Conservation (phyloP, 768 basidiomycete genomes). For the Terana coerulea region DNA sequence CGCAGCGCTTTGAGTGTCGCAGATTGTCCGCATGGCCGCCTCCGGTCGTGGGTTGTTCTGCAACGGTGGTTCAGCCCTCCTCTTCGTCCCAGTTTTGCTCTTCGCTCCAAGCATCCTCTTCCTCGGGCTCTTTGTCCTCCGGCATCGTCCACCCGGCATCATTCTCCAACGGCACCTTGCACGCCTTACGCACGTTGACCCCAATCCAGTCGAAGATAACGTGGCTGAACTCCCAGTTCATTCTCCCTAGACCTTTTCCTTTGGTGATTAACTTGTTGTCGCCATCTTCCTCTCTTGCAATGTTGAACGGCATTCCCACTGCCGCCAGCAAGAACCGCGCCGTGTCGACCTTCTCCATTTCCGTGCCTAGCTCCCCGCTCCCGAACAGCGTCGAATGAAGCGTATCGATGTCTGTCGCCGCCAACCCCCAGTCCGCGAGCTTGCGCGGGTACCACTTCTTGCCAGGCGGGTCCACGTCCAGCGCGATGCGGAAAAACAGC, state of each 20-base stretch:
- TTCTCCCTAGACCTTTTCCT: too few species aligned
- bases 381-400: slow-evolving; percentile 8
- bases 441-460: neutral
- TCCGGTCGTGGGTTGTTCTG: too few species aligned
- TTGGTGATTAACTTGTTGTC: neutral
- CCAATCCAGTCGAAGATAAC: slow-evolving; percentile 9
- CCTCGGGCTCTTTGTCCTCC: neutral
- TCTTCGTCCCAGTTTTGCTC: slow-evolving; percentile 4
- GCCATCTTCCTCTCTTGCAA: slow-evolving; percentile 5
- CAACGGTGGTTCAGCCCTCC: too few species aligned
- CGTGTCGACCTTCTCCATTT: slow-evolving; percentile 9
- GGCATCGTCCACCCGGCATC: neutral
- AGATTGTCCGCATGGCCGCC: too few species aligned
- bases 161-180: neutral
- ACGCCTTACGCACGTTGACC: slow-evolving; percentile 4
- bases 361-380: neutral
- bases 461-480: neutral
- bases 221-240: too few species aligned
- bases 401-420: neutral
- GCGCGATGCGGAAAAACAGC: slow-evolving; percentile 3
- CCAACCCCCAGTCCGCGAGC: slow-evolving; percentile 3
- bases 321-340: slow-evolving; percentile 6
- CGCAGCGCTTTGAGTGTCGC: too few species aligned
- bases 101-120: slow-evolving; percentile 1
- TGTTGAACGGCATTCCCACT: slow-evolving; percentile 5